Evolutionary conservation across 2,329 filamentous ascomycete species (phyloP), one percentile per base, ranked within the genome.

Genomic region (Fusarium anguioides): DNA sequence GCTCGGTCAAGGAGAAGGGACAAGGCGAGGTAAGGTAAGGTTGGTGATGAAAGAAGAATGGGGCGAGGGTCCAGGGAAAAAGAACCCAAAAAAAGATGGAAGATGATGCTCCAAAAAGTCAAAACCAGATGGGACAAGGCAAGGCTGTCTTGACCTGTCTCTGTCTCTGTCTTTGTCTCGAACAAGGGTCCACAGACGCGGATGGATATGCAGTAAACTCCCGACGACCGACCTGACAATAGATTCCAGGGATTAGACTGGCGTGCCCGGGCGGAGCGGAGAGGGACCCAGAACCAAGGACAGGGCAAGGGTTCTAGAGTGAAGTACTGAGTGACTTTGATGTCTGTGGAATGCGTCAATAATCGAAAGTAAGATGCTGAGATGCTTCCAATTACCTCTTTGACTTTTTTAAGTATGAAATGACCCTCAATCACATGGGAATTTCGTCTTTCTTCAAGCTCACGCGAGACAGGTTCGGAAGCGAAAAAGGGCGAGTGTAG

Each of bases 1-100:
- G 27, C 24, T 73, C 71, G 71, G 71, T 73, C 69, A 73, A 42
- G 70, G 35, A 73, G 71, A 73, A 67, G 12, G 67, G 62, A 52
- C 61, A 69, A 48, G 56, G 40, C 51, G 33, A 58, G 40, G 37
- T 31, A 50, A 40, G 35, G 31, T n/a, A 6, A n/a, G 15, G 31
- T 33, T 17, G 47, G 56, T 47, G 57, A 62, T 57, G 58, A 51
- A 64, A 57, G 50, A 57, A 60, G 60, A 66, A 68, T 65, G 65
- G 56, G 65, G 66, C 51, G 60, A 62, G 60, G 40, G 21, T 33
- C 31, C 31, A 33, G 17, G 15, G 31, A 33, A 14, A 33, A 56
- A 35, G 21, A n/a, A n/a, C n/a, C 39, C 61, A 41, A 49, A 54
- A 69, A 68, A 64, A 68, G 56, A 53, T 68, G 44, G 58, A 56